Base-by-base conservation (phyloP, 176 grass and related monocot species). In the Poa annua region DNA sequence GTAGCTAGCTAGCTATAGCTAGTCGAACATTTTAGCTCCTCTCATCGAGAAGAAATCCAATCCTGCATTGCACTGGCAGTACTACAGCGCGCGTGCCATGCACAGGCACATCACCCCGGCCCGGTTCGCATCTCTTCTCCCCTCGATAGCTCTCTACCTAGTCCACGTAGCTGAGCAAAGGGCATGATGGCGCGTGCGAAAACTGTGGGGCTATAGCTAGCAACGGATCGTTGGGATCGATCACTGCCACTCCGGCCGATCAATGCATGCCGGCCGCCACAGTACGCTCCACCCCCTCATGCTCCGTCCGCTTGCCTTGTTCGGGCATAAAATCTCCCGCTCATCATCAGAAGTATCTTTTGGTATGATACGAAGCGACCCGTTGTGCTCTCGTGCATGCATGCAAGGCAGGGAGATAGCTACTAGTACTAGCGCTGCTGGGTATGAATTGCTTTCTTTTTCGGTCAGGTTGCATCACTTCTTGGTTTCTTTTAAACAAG, bases 131-230 rank as follows among this genome's bases (percentile, higher is more conserved):
- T 42, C 48, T 66, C 47, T 6, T 42, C 57, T 55, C 45, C 26
- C n/a, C 33, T 50, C 33, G 16, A 44, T 21, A 82, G 53, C 51
- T 9, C 50, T 8, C 44, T 15, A 62, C 48, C 19, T 60, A 66
- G 47, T 13, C 72, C 65, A 48, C 70, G 22, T 73, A 73, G 75
- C 74, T 66, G 34, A 17, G 56, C 9, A 51, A 79, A 67, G 57
- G 80, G 75, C 57, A 90, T 90, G 49, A 90, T 90, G 80, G 75
- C 88, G 84, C 88, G 74, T 90, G 88, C 84, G 79, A 48, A 39
- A 39, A 32, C 29, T 25, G 88, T 80, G 82, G 76, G 82, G 71
- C 70, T 88, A 53, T 42, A 8, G 7, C 41, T 62, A 0, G 59
- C 61, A 33, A 25, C 56, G 20, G 32, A 74, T 55, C 75, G 45